These are phyloP conservation scores for Jasminum sambac DNA, from an alignment of 257 asterid genomes.

Conservation along the genomic window DNA sequence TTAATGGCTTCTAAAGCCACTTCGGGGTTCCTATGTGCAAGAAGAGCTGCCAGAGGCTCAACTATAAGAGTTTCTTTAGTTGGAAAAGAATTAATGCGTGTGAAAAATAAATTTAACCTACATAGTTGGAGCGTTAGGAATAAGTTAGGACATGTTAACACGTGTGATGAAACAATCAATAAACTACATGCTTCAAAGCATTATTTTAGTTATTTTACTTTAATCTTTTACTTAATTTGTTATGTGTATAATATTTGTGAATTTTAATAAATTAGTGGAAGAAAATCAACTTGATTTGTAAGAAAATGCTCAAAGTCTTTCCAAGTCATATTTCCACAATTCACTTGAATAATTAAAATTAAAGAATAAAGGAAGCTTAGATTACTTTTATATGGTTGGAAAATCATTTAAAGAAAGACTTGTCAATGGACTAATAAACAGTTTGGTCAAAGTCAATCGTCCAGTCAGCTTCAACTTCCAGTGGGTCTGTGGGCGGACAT, in stretches of 20 bases:
- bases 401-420: neutral
- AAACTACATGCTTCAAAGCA: no score
- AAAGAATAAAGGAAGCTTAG: neutral
- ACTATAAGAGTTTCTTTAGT: slow-evolving; percentile 50
- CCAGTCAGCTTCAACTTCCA: neutral
- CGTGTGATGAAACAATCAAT: no score
- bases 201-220: no score
- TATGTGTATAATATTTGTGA: neutral
- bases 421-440: neutral
- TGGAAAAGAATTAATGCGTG: slow-evolving; percentile 24
- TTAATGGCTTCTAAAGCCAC: slow-evolving; percentile 45
- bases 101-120: no score
- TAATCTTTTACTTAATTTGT: no score
- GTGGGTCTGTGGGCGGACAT: neutral
- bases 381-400: neutral
- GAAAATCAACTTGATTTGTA: neutral
- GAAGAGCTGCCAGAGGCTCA: slow-evolving; percentile 42
- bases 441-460: neutral
- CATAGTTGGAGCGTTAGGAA: no score
- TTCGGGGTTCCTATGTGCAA: slow-evolving; percentile 27
- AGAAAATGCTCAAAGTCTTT: neutral
- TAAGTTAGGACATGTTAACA: no score
- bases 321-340: neutral
- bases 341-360: no score
- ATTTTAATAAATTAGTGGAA: neutral